These are phyloP conservation scores for Ogataea polymorpha DNA, from an alignment of 805 yeast genomes.

Conservation along the genomic window DNA sequence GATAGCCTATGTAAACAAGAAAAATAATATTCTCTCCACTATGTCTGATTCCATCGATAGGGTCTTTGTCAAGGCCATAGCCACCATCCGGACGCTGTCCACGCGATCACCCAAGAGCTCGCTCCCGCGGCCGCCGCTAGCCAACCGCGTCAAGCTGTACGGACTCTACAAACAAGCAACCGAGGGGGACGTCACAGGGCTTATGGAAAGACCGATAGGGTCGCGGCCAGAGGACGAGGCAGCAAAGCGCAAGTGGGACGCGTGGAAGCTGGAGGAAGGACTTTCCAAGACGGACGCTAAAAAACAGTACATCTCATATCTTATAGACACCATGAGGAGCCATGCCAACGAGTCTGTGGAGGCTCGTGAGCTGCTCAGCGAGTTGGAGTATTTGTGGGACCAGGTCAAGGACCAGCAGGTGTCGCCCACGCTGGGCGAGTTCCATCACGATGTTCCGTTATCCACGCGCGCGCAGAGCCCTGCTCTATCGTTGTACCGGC, in stretches of 20 bases:
- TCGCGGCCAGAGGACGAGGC: conserved; percentile 58
- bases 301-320: conserved; percentile 59
- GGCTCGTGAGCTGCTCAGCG: conserved; percentile 61
- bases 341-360: conserved; percentile 68
- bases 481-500: conserved; percentile 32
- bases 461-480: conserved; percentile 31
- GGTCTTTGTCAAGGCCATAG: conserved; percentile 77
- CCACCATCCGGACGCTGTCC: conserved; percentile 72
- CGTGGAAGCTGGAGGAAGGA: conserved; percentile 79
- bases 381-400: conserved; percentile 73
- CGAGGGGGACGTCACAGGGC: conserved; percentile 74
- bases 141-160: conserved; percentile 62
- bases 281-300: conserved; percentile 69
- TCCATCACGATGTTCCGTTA: conserved; percentile 9
- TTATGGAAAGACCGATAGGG: conserved; percentile 66
- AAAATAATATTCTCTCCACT: conserved; percentile 1
- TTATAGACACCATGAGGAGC: conserved; percentile 68
- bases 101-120: conserved; percentile 59
- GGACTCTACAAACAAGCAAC: conserved; percentile 89
- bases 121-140: conserved; percentile 75
- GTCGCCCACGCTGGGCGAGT: conserved; percentile 20
- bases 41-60: conserved; percentile 66
- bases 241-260: conserved; percentile 75
- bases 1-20: conserved; percentile 11
- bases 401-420: conserved; percentile 41